Conservation (phyloP, 495 filamentous ascomycete species). For the Hyaloscypha hepaticicola region DNA sequence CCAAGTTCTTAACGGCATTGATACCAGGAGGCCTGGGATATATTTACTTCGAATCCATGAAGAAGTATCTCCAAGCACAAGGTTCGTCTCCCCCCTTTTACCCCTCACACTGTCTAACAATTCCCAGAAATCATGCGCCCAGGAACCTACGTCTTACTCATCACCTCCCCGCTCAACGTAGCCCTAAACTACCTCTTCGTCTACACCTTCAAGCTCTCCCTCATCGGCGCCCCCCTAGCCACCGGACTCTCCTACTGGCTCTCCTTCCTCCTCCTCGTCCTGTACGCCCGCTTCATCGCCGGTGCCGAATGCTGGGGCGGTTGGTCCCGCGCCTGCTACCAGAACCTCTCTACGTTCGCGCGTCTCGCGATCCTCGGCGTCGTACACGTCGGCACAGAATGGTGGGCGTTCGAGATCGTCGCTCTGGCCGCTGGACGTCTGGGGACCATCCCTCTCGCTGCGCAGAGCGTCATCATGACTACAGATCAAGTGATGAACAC, state of each 20-base stretch:
- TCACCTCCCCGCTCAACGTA: slow-evolving; percentile 79
- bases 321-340: slow-evolving; percentile 61
- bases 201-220: slow-evolving; percentile 65
- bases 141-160: slow-evolving; percentile 81
- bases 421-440: slow-evolving; percentile 81
- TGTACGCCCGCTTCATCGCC: slow-evolving; percentile 69
- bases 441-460: slow-evolving; percentile 79
- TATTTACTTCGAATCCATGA: slow-evolving; percentile 88
- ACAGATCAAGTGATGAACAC: slow-evolving; percentile 92
- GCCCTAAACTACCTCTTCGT: slow-evolving; percentile 78
- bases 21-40: slow-evolving; percentile 88
- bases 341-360: slow-evolving; percentile 70
- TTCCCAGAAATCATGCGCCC: slow-evolving; percentile 76
- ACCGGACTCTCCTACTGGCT: slow-evolving; percentile 87
- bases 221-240: slow-evolving; percentile 80
- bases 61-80: slow-evolving; percentile 92
- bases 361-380: slow-evolving; percentile 76
- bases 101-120: slow-evolving; percentile 5
- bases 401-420: slow-evolving; percentile 98
- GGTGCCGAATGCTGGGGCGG: slow-evolving; percentile 86
- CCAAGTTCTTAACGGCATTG: slow-evolving; percentile 71
- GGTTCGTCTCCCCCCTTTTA: slow-evolving; percentile 43
- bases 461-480: slow-evolving; percentile 94
- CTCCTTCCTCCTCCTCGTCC: slow-evolving; percentile 74
- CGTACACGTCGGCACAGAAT: slow-evolving; percentile 90